Percentiles rank a stretch among this genome's conserved stretches.
Conservation (phyloP, 73 alveolate species). For the Paramecium sexaurelia region DNA sequence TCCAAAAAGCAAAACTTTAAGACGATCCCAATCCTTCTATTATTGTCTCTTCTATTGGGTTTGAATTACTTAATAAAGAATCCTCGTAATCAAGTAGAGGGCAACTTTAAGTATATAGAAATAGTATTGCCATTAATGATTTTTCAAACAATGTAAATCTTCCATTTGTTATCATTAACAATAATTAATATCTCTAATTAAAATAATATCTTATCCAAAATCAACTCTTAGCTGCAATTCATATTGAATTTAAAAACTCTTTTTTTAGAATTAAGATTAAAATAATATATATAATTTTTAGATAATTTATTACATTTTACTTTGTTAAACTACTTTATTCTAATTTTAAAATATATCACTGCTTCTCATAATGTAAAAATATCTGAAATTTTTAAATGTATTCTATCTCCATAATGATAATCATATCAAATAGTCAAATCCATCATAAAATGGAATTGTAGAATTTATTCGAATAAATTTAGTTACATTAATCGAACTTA, state of each 20-base stretch:
- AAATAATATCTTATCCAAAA: neutral
- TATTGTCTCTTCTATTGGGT: neutral
- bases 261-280: no score
- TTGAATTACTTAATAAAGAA: neutral
- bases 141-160: neutral
- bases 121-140: neutral
- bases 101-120: neutral
- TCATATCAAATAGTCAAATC: no score
- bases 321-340: no score
- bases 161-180: neutral
- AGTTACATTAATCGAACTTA: no score
- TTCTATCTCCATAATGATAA: no score
- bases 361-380: no score
- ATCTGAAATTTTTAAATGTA: no score
- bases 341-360: no score
- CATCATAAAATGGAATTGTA: no score
- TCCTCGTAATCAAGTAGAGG: neutral
- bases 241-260: neutral
- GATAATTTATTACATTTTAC: neutral
- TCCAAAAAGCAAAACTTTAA: neutral
- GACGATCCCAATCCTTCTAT: neutral
- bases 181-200: neutral
- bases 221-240: neutral
- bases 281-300: neutral
- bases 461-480: no score